Conservation (phyloP, 164 flowering plant species). For the Magnolia changhungtana region DNA sequence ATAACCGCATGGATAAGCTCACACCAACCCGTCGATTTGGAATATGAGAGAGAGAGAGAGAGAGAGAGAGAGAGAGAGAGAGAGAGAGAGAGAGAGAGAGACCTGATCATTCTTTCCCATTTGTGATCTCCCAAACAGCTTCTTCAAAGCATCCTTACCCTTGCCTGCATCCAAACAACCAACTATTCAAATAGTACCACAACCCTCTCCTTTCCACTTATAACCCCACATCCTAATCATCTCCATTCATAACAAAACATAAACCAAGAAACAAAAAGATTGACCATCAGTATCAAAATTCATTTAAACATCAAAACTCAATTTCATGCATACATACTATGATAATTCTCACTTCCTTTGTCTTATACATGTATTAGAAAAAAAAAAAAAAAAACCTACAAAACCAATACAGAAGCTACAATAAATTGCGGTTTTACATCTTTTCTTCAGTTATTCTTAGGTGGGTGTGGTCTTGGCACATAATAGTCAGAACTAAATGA, state of each 20-base stretch:
- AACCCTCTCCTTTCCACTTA: neutral
- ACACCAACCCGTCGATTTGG: too few species aligned
- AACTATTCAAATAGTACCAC: slow-evolving; percentile 14
- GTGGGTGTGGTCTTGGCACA: slow-evolving; percentile 52
- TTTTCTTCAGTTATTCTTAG: slow-evolving; percentile 51
- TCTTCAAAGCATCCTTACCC: slow-evolving; percentile 4
- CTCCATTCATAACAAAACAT: neutral
- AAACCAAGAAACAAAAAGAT: neutral
- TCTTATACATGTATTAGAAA: slow-evolving; percentile 14
- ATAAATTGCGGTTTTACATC: neutral
- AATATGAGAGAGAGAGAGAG: neutral
- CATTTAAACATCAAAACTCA: slow-evolving; percentile 14
- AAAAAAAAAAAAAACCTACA: neutral
- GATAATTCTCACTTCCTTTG: slow-evolving; percentile 18
- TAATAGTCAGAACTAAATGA: slow-evolving; percentile 54
- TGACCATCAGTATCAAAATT: slow-evolving; percentile 8
- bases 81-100: neutral
- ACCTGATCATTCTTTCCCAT: slow-evolving; percentile 9
- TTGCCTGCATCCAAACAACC: slow-evolving; percentile 16
- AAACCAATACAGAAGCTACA: slow-evolving; percentile 6
- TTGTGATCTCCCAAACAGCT: slow-evolving; percentile 2
- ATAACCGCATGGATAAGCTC: too few species aligned
- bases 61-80: slow-evolving; percentile 2
- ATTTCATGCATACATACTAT: slow-evolving; percentile 33
- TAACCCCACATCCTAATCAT: neutral